Evolutionary conservation across 345 rosid species (phyloP).

Genomic region (Murraya koenigii): DNA sequence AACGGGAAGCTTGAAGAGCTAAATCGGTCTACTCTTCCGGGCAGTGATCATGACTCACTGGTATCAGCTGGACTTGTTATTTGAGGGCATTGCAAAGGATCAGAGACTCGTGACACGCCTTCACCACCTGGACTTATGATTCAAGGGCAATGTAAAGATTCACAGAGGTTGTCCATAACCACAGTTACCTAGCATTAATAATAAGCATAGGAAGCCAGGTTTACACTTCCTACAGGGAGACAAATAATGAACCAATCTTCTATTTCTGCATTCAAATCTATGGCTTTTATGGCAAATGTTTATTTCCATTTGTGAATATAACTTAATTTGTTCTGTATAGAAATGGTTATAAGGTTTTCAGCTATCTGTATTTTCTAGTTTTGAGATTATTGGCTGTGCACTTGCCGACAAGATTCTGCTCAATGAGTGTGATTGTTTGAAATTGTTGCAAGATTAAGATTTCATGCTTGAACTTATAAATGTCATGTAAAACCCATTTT

Average conservation of each 20-base stretch:
- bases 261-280: neutral
- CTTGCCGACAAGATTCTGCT: neutral
- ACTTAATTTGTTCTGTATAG: neutral
- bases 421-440: neutral
- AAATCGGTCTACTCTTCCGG: constrained; percentile 45
- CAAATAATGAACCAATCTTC: neutral
- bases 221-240: neutral
- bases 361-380: too few species aligned
- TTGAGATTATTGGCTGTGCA: too few species aligned
- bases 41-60: constrained; percentile 27
- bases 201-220: neutral
- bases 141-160: neutral
- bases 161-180: neutral
- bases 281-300: neutral
- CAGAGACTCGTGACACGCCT: too few species aligned
- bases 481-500: neutral
- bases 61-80: constrained; percentile 48
- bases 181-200: neutral
- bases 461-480: neutral
- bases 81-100: constrained; percentile 23
- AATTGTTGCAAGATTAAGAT: neutral
- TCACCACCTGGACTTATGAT: neutral
- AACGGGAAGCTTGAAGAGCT: constrained; percentile 74
- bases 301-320: neutral
- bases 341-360: neutral